Percentiles rank a stretch among this genome's conserved stretches.
Evolutionary conservation across 768 basidiomycete genomes (phyloP).

Genomic region (Amanita pallidorosea): DNA sequence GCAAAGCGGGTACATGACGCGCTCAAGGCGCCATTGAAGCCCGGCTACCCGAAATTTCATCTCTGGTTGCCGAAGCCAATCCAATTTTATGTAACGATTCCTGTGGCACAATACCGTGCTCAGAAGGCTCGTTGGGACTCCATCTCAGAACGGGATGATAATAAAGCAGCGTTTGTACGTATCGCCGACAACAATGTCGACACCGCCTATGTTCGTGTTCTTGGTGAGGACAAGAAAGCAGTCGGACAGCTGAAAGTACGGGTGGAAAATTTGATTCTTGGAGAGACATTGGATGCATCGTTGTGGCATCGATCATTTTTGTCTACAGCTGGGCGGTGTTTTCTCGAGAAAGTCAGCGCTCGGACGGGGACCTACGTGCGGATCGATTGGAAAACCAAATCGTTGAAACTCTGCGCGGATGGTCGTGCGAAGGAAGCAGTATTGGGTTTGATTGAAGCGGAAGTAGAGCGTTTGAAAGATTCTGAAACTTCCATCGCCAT

Average conservation of each 20-base stretch:
- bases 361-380: constrained; percentile 32
- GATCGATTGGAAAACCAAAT: constrained; percentile 32
- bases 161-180: constrained; percentile 22
- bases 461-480: constrained; percentile 36
- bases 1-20: constrained; percentile 28
- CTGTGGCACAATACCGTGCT: constrained; percentile 36
- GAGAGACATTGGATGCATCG: constrained; percentile 31
- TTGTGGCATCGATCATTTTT: constrained; percentile 42
- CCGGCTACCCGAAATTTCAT: constrained; percentile 22
- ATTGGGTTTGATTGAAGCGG: constrained; percentile 30
- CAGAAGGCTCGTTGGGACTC: constrained; percentile 40
- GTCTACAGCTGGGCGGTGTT: constrained; percentile 16
- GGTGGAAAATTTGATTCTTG: constrained; percentile 42
- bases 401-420: constrained; percentile 37
- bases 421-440: constrained; percentile 27
- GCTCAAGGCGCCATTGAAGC: constrained; percentile 20
- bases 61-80: constrained; percentile 36
- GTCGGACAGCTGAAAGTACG: constrained; percentile 51
- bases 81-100: constrained; percentile 38
- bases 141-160: constrained; percentile 24
- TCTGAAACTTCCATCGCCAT: constrained; percentile 31
- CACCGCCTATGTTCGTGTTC: constrained; percentile 31
- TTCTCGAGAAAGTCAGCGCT: constrained; percentile 22
- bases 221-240: constrained; percentile 41
- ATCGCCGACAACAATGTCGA: constrained; percentile 11